Conservation (phyloP, 73 alveolate species). For the Uronychia binucleata region DNA sequence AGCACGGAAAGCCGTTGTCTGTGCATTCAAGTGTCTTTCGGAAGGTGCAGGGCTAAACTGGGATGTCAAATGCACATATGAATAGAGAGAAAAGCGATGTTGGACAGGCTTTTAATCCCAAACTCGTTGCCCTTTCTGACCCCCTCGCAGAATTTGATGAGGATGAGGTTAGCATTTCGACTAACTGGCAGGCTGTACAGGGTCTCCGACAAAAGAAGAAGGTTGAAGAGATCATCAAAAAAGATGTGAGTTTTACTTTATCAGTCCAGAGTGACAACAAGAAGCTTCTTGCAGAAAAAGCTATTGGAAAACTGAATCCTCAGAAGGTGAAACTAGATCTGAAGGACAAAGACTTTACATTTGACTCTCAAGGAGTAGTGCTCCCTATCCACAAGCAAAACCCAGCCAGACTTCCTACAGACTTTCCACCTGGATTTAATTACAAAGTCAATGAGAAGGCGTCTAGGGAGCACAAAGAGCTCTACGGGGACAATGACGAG, state of each 20-base stretch:
- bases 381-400: background rate
- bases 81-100: background rate
- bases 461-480: background rate
- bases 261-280: background rate
- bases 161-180: background rate
- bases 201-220: background rate
- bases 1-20: background rate
- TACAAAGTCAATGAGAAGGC: background rate
- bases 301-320: background rate
- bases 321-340: background rate
- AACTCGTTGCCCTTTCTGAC: background rate
- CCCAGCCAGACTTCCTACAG: background rate
- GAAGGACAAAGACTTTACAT: background rate
- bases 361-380: background rate
- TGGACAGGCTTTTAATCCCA: background rate
- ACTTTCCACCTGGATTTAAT: background rate
- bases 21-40: background rate
- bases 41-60: background rate
- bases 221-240: background rate
- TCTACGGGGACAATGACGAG: background rate
- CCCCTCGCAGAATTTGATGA: background rate
- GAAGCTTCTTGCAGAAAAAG: background rate
- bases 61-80: background rate
- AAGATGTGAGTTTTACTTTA: background rate
- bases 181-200: background rate